These are phyloP conservation scores for Solanum lycopersicoides DNA, from an alignment of 257 asterid species.

Conservation along the genomic window DNA sequence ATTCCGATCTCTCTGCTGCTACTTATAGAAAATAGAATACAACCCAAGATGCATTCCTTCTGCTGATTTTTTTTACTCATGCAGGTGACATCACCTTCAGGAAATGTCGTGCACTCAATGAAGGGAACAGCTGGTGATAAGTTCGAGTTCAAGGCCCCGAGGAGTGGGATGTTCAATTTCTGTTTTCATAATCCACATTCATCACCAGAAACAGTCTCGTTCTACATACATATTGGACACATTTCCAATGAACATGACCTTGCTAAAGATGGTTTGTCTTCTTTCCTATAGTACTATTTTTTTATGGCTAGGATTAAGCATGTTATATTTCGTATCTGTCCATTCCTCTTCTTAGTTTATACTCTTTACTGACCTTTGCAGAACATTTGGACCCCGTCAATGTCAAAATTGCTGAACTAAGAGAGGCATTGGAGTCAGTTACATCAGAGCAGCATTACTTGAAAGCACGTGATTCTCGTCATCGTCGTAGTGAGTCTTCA, in stretches of 20 bases:
- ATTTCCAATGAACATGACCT: slow-evolving; percentile 66
- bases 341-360: neutral
- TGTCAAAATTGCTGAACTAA: slow-evolving; percentile 75
- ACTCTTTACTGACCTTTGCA: slow-evolving; percentile 6
- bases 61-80: slow-evolving; percentile 5
- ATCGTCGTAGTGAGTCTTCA: slow-evolving; percentile 64
- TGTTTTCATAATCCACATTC: slow-evolving; percentile 77
- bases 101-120: slow-evolving; percentile 33
- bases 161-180: slow-evolving; percentile 76
- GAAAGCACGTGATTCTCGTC: slow-evolving; percentile 65
- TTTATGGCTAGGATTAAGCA: neutral
- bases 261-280: slow-evolving; percentile 74
- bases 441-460: slow-evolving; percentile 73
- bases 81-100: slow-evolving; percentile 68
- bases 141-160: slow-evolving; percentile 70
- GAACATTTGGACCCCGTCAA: slow-evolving; percentile 76
- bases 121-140: slow-evolving; percentile 69
- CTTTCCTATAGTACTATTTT: neutral
- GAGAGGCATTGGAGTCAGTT: slow-evolving; percentile 75
- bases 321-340: neutral
- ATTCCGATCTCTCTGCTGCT: neutral
- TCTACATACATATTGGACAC: slow-evolving; percentile 80
- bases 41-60: neutral
- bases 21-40: neutral
- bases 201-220: slow-evolving; percentile 75